A percentile compares a stretch with the other conserved stretches of the same genome.
Conservation (phyloP, 2,329 filamentous ascomycete species). For the Biscogniauxia sp. region DNA sequence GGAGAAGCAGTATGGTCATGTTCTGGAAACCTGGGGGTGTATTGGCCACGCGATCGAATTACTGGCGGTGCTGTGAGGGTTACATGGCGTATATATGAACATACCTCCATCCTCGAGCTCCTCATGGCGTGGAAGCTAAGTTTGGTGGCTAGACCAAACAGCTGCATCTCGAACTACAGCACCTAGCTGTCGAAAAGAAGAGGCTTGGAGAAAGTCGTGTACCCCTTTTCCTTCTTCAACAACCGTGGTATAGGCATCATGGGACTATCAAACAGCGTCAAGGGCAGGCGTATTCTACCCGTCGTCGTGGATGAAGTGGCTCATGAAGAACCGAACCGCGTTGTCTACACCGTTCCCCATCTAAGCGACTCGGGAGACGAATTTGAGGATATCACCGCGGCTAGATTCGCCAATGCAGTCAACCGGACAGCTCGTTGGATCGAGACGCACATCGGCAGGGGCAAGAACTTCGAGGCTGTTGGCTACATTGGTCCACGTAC, state of each 20-base stretch:
- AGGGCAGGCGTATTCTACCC: conserved; percentile 21
- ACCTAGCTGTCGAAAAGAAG: neutral
- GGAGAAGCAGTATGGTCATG: neutral
- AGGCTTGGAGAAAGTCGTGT: neutral
- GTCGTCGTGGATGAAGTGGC: conserved; percentile 24
- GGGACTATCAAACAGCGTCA: conserved; percentile 12
- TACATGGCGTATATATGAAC: neutral
- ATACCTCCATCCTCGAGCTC: neutral
- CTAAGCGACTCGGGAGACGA: conserved; percentile 21
- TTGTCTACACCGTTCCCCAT: conserved; percentile 24
- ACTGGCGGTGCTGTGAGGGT: neutral
- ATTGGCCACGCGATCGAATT: neutral
- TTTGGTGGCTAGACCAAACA: neutral
- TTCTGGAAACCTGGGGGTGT: neutral
- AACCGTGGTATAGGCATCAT: conserved; percentile 6
- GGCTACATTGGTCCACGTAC: conserved; percentile 24
- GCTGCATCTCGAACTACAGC: neutral
- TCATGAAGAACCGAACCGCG: conserved; percentile 18
- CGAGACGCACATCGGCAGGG: conserved; percentile 17
- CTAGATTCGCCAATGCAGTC: conserved; percentile 23
- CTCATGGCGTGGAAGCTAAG: neutral
- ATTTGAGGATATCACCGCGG: conserved; percentile 22
- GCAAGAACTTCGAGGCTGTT: conserved; percentile 22
- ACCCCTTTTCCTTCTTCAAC: neutral
- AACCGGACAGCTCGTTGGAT: conserved; percentile 22